phyloP scores from a whole-genome alignment of 345 rosid genomes.

The Gossypium mustelinum region DNA sequence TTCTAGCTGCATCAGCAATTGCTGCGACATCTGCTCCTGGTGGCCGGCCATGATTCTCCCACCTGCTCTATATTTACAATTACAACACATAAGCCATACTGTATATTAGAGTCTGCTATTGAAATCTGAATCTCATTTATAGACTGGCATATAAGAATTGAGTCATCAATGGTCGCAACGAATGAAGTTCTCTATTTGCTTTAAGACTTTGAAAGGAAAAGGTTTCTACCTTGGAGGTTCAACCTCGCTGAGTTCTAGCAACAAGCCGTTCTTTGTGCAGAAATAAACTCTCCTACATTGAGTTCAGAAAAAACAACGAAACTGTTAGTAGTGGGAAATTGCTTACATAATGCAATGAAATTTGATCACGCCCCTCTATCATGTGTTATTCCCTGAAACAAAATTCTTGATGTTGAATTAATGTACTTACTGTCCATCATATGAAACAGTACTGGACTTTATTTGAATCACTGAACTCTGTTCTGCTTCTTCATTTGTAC shows the following conservation, averaged over 20 bases:
- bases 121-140: neutral
- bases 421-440: constrained; percentile 49
- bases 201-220: constrained; percentile 1
- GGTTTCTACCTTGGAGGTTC: constrained; percentile 52
- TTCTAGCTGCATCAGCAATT: constrained; percentile 44
- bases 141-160: constrained; percentile 4
- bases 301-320: constrained; percentile 13
- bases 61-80: constrained; percentile 43
- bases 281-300: constrained; percentile 49
- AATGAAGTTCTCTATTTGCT: neutral
- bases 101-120: constrained; percentile 26
- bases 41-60: constrained; percentile 62
- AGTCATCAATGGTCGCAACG: constrained; percentile 5
- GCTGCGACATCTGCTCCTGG: constrained; percentile 61
- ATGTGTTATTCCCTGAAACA: neutral
- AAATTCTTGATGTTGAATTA: neutral
- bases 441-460: constrained; percentile 53
- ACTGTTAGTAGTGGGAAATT: neutral
- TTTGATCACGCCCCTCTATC: neutral
- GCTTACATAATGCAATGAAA: neutral
- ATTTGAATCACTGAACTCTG: constrained; percentile 34
- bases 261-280: constrained; percentile 49
- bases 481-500: constrained; percentile 31
- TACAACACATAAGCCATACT: constrained; percentile 27
- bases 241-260: constrained; percentile 50